Percentiles rank a stretch among this genome's conserved stretches.
phyloP scores from a whole-genome alignment of 1,284 basidiomycete species.

The Hemileia vastatrix region DNA sequence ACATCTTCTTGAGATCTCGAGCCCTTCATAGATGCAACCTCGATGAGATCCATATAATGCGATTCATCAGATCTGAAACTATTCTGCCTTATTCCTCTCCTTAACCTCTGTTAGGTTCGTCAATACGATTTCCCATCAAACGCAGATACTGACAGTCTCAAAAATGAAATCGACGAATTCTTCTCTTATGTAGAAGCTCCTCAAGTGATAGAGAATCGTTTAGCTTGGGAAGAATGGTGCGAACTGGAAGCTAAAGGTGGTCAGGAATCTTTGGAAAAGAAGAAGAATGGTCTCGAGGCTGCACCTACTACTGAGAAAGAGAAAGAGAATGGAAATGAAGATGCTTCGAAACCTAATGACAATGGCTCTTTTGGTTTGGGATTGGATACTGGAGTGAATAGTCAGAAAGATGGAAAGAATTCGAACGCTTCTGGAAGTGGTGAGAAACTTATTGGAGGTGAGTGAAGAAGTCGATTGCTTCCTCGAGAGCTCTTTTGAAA shows the following conservation, averaged over 20 bases:
- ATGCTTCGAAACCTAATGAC: not conserved
- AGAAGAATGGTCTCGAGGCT: conserved; percentile 26
- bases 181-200: conserved; percentile 95
- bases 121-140: conserved; percentile 35
- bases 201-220: conserved; percentile 74
- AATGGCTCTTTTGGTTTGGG: not conserved
- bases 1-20: no score
- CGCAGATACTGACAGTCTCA: conserved; percentile 77
- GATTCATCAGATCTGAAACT: no score
- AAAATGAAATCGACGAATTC: conserved; percentile 95
- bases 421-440: not conserved
- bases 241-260: conserved; percentile 17
- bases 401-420: not conserved
- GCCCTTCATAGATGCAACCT: no score
- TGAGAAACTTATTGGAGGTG: not conserved
- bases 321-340: not conserved
- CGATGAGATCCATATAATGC: no score
- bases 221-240: conserved; percentile 75
- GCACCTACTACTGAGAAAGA: conserved; percentile 6
- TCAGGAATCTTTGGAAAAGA: conserved; percentile 26
- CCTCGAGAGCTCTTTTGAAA: not conserved
- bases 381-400: not conserved
- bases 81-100: not conserved
- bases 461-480: not conserved
- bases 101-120: not conserved